Conservation (phyloP, 805 yeast species). For the Deakozyma indianensis region DNA sequence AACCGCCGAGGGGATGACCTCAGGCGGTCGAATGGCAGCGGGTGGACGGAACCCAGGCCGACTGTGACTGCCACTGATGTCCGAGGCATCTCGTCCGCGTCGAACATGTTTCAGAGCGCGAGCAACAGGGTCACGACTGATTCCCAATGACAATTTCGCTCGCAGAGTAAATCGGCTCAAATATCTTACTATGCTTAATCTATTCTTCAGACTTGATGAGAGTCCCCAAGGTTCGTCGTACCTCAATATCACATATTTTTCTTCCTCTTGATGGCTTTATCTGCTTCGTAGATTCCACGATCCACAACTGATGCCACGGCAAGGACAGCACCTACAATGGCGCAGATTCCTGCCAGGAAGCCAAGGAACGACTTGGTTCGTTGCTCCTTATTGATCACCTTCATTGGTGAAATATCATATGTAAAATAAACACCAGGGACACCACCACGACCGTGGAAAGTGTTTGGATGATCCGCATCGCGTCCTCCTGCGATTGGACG, state of each 20-base stretch:
- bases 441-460: conserved; percentile 62
- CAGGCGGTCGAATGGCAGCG: too few relatives aligned
- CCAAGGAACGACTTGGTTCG: conserved; percentile 60
- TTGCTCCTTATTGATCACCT: conserved; percentile 71
- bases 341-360: conserved; percentile 65
- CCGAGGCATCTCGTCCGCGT: too few relatives aligned
- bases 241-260: conserved; percentile 27
- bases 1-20: too few relatives aligned
- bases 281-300: conserved; percentile 79
- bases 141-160: too few relatives aligned
- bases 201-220: too few relatives aligned
- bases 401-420: conserved; percentile 87
- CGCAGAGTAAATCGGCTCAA: too few relatives aligned
- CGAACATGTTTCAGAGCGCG: too few relatives aligned
- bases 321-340: conserved; percentile 85
- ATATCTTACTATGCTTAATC: too few relatives aligned
- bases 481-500: conserved; percentile 77
- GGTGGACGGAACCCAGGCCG: too few relatives aligned
- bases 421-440: conserved; percentile 77
- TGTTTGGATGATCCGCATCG: conserved; percentile 83
- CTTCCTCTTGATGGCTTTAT: conserved; percentile 55
- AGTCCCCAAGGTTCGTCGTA: too few relatives aligned
- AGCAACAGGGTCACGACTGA: too few relatives aligned
- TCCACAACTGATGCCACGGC: conserved; percentile 87
- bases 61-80: too few relatives aligned